Evolutionary conservation across 495 filamentous ascomycete species (phyloP).

Genomic region (Aspergillus olivimuriae): DNA sequence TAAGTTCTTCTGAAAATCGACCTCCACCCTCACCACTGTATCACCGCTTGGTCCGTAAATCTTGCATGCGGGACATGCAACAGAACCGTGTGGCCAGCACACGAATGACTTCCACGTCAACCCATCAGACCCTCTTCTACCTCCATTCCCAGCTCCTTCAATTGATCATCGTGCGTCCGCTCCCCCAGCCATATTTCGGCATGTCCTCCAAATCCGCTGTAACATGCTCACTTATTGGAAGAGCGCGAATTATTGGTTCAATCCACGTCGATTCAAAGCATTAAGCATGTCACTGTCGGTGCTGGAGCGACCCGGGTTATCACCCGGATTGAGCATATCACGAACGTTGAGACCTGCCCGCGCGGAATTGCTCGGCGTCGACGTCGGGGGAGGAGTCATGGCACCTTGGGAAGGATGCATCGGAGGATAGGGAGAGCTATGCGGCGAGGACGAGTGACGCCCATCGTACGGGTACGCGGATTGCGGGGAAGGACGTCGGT

Average conservation of each 20-base stretch:
- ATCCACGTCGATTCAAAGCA: slow-evolving; percentile 43
- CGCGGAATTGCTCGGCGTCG: slow-evolving; percentile 30
- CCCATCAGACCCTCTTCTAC: not conserved
- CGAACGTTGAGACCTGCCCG: slow-evolving; percentile 47
- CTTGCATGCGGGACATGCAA: too few species aligned
- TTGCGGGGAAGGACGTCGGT: slow-evolving; percentile 47
- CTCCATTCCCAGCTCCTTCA: slow-evolving; percentile 1
- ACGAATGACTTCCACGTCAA: slow-evolving; percentile 8
- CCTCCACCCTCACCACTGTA: too few species aligned
- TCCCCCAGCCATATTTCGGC: not conserved
- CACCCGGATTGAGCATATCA: slow-evolving; percentile 45
- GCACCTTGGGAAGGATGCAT: slow-evolving; percentile 29
- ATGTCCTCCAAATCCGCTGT: not conserved
- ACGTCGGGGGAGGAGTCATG: slow-evolving; percentile 36
- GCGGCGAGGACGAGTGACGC: slow-evolving; percentile 45
- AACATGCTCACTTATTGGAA: not conserved
- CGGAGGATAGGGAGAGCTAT: slow-evolving; percentile 43
- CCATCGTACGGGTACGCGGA: slow-evolving; percentile 41
- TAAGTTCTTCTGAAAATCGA: too few species aligned
- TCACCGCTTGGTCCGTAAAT: too few species aligned
- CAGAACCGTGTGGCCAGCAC: slow-evolving; percentile 20
- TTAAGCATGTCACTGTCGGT: slow-evolving; percentile 54
- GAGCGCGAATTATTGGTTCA: slow-evolving; percentile 23
- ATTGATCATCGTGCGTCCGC: not conserved
- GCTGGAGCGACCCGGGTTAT: slow-evolving; percentile 41